These are phyloP conservation scores for Nannizziopsis arthrosporioides DNA, from an alignment of 2,329 filamentous ascomycete species.

Conservation along the genomic window DNA sequence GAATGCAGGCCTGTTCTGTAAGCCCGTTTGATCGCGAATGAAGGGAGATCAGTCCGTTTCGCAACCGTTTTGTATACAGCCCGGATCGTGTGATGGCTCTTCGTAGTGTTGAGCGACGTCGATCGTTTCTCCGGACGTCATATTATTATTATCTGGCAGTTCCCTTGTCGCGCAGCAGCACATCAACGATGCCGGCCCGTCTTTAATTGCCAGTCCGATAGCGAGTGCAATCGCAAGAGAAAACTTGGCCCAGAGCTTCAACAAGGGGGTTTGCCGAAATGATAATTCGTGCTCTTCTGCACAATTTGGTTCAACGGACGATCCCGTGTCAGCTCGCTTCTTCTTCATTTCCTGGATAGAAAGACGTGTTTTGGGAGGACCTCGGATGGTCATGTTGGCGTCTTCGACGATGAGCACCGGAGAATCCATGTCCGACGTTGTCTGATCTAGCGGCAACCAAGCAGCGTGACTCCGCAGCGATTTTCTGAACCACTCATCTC, in stretches of 20 bases:
- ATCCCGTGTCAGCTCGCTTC: neutral
- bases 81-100: neutral
- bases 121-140: neutral
- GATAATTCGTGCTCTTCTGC: neutral
- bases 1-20: too few species aligned
- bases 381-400: neutral
- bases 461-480: neutral
- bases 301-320: neutral
- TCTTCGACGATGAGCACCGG: neutral
- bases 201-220: slow-evolving; percentile 37
- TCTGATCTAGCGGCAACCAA: neutral
- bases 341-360: neutral
- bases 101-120: neutral
- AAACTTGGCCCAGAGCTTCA: slow-evolving; percentile 39
- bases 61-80: neutral
- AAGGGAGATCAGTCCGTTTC: neutral
- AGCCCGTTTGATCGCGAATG: too few species aligned
- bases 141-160: neutral
- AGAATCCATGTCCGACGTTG: neutral
- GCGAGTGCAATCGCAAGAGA: slow-evolving; percentile 38
- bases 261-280: slow-evolving; percentile 12
- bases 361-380: neutral
- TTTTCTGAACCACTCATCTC: slow-evolving; percentile 14
- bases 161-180: slow-evolving; percentile 7
- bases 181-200: slow-evolving; percentile 31